phyloP scores from a whole-genome alignment of 2,329 filamentous ascomycete genomes.

The Helminthosporium solani region DNA sequence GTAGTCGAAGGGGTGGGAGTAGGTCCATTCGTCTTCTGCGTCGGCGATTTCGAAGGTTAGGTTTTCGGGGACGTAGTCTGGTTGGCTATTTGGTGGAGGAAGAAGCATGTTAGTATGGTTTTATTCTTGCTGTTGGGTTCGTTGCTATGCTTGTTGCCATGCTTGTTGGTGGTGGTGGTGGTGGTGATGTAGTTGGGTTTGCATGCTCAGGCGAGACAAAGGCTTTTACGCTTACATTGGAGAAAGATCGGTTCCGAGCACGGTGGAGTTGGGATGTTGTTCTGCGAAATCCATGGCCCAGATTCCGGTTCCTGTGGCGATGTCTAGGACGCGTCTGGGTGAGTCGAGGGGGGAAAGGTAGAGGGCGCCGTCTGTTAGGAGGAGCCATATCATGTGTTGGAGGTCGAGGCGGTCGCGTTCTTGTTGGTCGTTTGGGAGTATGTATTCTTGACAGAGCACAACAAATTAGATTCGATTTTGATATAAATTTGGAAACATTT shows the following conservation, averaged over 20 bases:
- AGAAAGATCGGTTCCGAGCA: conserved; percentile 32
- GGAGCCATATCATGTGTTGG: conserved; percentile 24
- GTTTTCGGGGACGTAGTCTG: conserved; percentile 14
- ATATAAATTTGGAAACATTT: no score
- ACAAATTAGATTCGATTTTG: not conserved
- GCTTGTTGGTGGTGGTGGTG: no score
- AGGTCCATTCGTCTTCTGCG: conserved; percentile 53
- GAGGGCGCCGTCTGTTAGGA: conserved; percentile 16
- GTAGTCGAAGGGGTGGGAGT: conserved; percentile 54
- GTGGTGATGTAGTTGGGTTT: no score
- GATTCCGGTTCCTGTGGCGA: conserved; percentile 25
- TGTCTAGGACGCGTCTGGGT: conserved; percentile 18
- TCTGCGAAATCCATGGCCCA: conserved; percentile 18
- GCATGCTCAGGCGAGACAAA: no score
- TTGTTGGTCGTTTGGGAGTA: conserved; percentile 26
- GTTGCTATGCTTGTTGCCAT: no score
- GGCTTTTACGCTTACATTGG: conserved; percentile 27
- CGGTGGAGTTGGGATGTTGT: conserved; percentile 15
- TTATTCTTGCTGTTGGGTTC: no score
- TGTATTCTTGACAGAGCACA: conserved; percentile 14
- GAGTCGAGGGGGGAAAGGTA: conserved; percentile 14
- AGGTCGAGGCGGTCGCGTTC: conserved; percentile 25
- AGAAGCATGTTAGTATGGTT: no score
- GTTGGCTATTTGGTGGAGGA: not conserved
- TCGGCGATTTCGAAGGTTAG: conserved; percentile 30